Evolutionary conservation across 768 basidiomycete genomes (phyloP), one percentile per base, ranked within the genome.

Genomic region (Clitopilus passeckerianus): DNA sequence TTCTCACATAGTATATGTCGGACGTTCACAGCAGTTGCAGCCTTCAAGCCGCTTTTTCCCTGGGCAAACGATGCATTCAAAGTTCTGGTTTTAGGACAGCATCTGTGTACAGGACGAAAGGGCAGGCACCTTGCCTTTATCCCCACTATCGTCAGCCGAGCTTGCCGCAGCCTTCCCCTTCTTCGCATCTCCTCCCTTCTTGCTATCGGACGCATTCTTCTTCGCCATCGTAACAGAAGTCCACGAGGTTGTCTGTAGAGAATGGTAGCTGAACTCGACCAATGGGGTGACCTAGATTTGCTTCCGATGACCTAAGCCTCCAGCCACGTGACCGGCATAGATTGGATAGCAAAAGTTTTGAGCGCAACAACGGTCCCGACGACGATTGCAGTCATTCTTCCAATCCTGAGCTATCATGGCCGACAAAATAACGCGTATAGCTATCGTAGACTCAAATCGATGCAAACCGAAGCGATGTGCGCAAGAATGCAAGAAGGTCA

Each of bases 381-480:
- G 30, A 34, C 54, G 54, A 53, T 34, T 33, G 24, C 30, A 53
- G 46, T 64, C 60, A 43, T 35, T 37, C 34, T 14, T 27, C 52
- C 34, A 41, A 34, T 57, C 44, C 46, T 52, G 41, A 54, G 53
- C 54, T 41, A 59, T 56, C 61, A 92, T 94, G 93, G 80, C 89
- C 35, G 96, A 97, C 79, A 96, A 95, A 74, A 95, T 98, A 67
- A 99, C 97, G 57, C 89, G 97, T 81, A 95, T 98, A 68, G 96
- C 96, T 62, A 95, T 98, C 68, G 91, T 93, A 64, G 91, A 94
- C 71, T 66, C 89, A 8, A 94, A 95, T 79, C 83, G 87, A 58
- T 98, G 96, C 80, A 96, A 97, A 71, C 97, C 97, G 18, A 98
- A 99, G 75, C 80, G 92, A 75, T 95, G 93, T 66, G 91, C 95